A percentile compares a stretch with the other conserved stretches of the same genome.
These are phyloP conservation scores for Rhodotorula taiwanensis DNA, from an alignment of 768 basidiomycete species.

Conservation along the genomic window DNA sequence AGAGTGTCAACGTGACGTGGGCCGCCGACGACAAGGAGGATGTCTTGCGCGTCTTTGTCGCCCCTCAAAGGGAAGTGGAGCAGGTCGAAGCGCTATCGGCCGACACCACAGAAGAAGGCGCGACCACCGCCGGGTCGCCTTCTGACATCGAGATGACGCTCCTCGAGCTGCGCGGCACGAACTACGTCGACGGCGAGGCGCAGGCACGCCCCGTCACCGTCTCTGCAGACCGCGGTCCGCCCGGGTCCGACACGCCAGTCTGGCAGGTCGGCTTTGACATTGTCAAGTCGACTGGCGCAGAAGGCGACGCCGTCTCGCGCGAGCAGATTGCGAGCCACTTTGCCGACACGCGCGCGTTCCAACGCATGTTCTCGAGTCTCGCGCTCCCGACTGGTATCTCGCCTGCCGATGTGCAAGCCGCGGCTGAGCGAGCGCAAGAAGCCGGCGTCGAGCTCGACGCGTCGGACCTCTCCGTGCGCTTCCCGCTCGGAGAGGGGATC, in stretches of 20 bases:
- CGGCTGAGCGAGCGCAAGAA: conserved; percentile 5
- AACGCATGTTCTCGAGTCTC: conserved; percentile 25
- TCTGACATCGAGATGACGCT: conserved; percentile 12
- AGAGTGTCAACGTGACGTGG: conserved; percentile 22
- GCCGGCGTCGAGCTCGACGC: conserved; percentile 25
- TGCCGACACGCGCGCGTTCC: conserved; percentile 1
- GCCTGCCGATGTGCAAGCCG: conserved; percentile 2
- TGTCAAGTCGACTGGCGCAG: conserved; percentile 7
- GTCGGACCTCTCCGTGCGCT: conserved; percentile 18
- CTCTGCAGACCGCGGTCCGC: background rate
- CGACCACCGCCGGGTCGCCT: background rate
- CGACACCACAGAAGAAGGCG: background rate
- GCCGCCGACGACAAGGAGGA: conserved; percentile 3
- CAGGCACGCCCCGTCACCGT: conserved; percentile 5
- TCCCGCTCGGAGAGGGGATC: conserved; percentile 14
- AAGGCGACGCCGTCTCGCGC: background rate
- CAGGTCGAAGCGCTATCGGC: background rate
- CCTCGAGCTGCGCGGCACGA: conserved; percentile 25
- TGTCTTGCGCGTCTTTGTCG: conserved; percentile 30
- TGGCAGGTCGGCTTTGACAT: conserved; percentile 32
- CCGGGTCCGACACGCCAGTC: background rate
- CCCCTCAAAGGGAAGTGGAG: conserved; percentile 3
- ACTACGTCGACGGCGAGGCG: conserved; percentile 25
- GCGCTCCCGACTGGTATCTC: conserved; percentile 28
- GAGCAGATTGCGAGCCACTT: conserved; percentile 10